Base-by-base conservation (phyloP, 2,329 filamentous ascomycete genomes). In the Talaromyces albobiverticillius region DNA sequence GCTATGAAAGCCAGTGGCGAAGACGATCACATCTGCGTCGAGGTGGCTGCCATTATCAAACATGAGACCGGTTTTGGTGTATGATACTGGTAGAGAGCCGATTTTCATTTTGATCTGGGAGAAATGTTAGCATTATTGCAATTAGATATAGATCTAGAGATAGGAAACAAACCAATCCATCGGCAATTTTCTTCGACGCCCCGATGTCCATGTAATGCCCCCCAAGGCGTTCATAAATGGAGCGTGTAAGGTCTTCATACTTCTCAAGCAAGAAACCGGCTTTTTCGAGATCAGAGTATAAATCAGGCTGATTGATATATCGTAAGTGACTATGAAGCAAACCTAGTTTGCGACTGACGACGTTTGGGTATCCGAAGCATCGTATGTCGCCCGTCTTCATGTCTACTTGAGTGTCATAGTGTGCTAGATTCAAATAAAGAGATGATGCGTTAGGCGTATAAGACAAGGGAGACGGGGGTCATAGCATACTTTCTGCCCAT, bases 161-260 rank as follows among this genome's bases (percentile, higher is more conserved):
- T 5, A 45, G 31, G 23, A 38, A 20, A 41, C 49, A 31, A 43
- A 58, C 56, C 55, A 59, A 64, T 13, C 75, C 73, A 5, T 73
- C 65, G 9, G 71, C 63, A 38, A 79, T 77, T 47, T 74, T 66
- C 25, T 65, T 64, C 1, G 67, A 74, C 3, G 68, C 69, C 1
- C 77, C 77, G 22, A 77, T 71, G 53, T 79, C 76, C 46, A 79
- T 71, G 57, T 78, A 79, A 59, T 79, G 76, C 0, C 77, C 75
- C 3, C 77, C 77, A 26, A 71, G 66, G 2, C 74, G 69, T 46
- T 75, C 70, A 54, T 66, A 71, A 26, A 78, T 66, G 51, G 74
- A 70, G 32, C 61, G 64, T 46, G 67, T 64, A 20, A 72, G 60
- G 64, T 74, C 63, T 53, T 62, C 62, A 63, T 68, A 60, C 50